Percentiles rank a stretch among this genome's conserved stretches.
Evolutionary conservation across 805 yeast species (phyloP).

Genomic region (Yarrowia sp.): DNA sequence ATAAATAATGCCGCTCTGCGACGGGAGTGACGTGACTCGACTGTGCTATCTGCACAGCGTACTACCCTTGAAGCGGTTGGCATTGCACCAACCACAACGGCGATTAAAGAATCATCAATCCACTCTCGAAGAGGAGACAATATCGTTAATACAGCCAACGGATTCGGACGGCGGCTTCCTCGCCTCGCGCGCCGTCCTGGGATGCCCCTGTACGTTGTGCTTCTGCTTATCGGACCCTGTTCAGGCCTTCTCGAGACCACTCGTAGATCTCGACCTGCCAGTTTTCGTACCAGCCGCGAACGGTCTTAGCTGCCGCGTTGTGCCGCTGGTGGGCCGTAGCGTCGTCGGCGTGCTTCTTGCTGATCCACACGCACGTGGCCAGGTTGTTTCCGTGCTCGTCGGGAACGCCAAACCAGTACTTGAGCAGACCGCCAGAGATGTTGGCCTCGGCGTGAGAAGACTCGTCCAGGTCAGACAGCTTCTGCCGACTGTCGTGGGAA

Average conservation of each 20-base stretch:
- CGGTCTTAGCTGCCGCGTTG: slow-evolving; percentile 3
- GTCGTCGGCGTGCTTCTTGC: slow-evolving; percentile 36
- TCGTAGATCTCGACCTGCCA: slow-evolving; percentile 20
- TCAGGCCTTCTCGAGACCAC: neutral
- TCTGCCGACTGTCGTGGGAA: slow-evolving; percentile 36
- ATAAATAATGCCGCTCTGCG: too few species aligned
- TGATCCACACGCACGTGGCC: slow-evolving; percentile 45
- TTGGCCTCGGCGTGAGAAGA: slow-evolving; percentile 43
- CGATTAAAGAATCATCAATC: neutral
- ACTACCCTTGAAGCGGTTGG: too few species aligned
- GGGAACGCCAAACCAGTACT: slow-evolving; percentile 45
- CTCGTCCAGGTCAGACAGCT: slow-evolving; percentile 39
- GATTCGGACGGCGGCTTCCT: neutral
- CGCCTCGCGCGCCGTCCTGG: neutral
- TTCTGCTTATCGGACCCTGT: neutral
- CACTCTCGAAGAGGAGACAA: neutral
- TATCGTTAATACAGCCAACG: slow-evolving; percentile 4
- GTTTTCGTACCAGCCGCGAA: slow-evolving; percentile 14
- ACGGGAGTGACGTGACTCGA: too few species aligned
- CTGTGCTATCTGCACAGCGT: too few species aligned
- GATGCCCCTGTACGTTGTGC: slow-evolving; percentile 14
- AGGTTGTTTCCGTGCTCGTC: slow-evolving; percentile 41
- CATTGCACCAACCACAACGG: neutral
- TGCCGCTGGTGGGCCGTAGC: neutral
- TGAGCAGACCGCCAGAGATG: slow-evolving; percentile 42